Evolutionary conservation across 1,284 basidiomycete species (phyloP), one percentile per base, ranked within the genome.

Genomic region (Volvariella volvacea): DNA sequence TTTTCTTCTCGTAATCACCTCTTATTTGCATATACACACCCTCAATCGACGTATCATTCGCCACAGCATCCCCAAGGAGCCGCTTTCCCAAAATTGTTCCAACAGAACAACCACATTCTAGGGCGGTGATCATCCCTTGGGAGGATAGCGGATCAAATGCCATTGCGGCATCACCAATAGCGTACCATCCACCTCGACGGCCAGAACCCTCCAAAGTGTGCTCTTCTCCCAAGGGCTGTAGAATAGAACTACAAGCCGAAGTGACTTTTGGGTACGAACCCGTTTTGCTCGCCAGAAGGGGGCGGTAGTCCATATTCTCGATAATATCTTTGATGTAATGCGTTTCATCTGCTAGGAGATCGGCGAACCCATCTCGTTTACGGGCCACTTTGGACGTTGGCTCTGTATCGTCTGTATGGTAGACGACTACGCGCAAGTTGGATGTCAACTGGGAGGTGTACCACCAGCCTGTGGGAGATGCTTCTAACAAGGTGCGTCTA

Each of bases 71-170:
- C 9, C n/a, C 30, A 9, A 9, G 9, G 9, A 31, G 30, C 30
- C n/a, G 9, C n/a, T 31, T 31, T 9, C 9, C 30, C 9, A 31
- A 9, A n/a, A 31, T 31, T 9, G 30, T 31, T n/a, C 61, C 60
- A 32, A 60, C 41, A 32, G 53, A 54, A 31, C 48, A 48, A 4
- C 63, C 62, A 43, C 52, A 49, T 15, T 60, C 53, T 39, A 66
- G 48, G 1, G 62, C 54, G 16, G 62, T 65, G 40, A 66, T 57
- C 51, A 66, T 66, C 10, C 65, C 66, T 43, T 65, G 63, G 9
- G 63, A 66, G 3, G 63, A 65, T 8, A 66, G 57, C 4, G 65
- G 63, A 44, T 66, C 64, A 45, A 65, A 65, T n/a, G 64, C 62
- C 50, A 63, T 52, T 2, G 65, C 62, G 8, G 63, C 62, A 47